phyloP scores from a whole-genome alignment of 768 basidiomycete genomes.

The Boletus tomentosulus region DNA sequence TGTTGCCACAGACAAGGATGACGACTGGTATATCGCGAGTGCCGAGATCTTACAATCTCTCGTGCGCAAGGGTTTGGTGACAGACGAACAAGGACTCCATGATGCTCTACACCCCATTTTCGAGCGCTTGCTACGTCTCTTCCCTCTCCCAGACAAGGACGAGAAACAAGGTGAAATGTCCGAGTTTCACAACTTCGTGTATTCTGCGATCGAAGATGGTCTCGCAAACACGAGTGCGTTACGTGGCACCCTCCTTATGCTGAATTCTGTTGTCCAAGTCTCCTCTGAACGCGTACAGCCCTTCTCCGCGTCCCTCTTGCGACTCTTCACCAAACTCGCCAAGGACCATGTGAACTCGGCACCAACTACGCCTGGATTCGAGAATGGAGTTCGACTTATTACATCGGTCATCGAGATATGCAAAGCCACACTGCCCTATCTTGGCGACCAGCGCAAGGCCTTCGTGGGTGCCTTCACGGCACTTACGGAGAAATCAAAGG shows the following conservation, averaged over 20 bases:
- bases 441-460: constrained; percentile 83
- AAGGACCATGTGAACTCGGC: constrained; percentile 79
- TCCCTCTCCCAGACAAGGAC: constrained; percentile 77
- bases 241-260: constrained; percentile 79
- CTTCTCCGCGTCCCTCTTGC: constrained; percentile 72
- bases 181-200: constrained; percentile 76
- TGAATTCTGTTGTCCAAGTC: constrained; percentile 79
- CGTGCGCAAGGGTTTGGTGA: constrained; percentile 80
- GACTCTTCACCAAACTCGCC: constrained; percentile 76
- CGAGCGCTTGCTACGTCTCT: constrained; percentile 70
- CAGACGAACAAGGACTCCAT: constrained; percentile 75
- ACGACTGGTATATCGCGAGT: constrained; percentile 76
- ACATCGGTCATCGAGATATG: constrained; percentile 85
- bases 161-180: constrained; percentile 65
- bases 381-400: constrained; percentile 59
- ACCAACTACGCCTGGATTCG: constrained; percentile 43
- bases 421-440: constrained; percentile 69
- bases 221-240: constrained; percentile 68
- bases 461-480: constrained; percentile 73
- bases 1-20: constrained; percentile 76
- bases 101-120: constrained; percentile 81
- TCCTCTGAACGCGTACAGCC: constrained; percentile 80
- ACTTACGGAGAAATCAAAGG: constrained; percentile 89
- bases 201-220: constrained; percentile 71
- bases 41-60: constrained; percentile 72